These are phyloP conservation scores for Paramecium sexaurelia DNA, from an alignment of 73 alveolate species.

Conservation along the genomic window DNA sequence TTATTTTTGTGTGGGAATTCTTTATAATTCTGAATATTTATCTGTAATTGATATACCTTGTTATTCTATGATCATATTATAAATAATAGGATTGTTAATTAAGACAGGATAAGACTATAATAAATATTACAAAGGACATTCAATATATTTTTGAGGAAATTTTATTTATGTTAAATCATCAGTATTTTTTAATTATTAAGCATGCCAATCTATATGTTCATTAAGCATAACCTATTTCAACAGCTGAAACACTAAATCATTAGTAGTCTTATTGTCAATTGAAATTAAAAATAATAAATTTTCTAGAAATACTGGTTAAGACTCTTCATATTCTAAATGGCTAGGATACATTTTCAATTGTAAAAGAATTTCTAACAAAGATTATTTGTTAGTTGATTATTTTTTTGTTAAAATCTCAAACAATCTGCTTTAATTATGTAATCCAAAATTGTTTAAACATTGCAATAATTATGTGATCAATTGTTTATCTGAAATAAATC, in stretches of 20 bases:
- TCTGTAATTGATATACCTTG: neutral
- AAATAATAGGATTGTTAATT: constrained; percentile 30
- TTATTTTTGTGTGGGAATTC: neutral
- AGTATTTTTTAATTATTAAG: neutral
- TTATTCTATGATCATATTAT: neutral
- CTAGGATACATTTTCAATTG: neutral
- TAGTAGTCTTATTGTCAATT: neutral
- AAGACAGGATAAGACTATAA: neutral
- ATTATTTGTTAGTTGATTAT: neutral
- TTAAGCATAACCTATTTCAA: neutral
- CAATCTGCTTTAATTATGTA: neutral
- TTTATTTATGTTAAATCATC: neutral
- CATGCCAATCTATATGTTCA: constrained; percentile 59
- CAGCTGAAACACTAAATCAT: neutral
- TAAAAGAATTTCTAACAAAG: neutral
- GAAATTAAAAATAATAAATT: constrained; percentile 10
- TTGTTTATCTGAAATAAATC: constrained; percentile 11
- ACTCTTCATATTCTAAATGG: constrained; percentile 2
- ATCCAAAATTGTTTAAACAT: constrained; percentile 4
- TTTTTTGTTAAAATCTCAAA: neutral
- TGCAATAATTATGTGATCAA: neutral
- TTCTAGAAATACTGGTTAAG: neutral
- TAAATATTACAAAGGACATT: neutral
- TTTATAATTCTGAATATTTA: neutral
- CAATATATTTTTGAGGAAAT: neutral